These are phyloP conservation scores for Boletus smithii DNA, from an alignment of 1,284 basidiomycete genomes.

Conservation along the genomic window DNA sequence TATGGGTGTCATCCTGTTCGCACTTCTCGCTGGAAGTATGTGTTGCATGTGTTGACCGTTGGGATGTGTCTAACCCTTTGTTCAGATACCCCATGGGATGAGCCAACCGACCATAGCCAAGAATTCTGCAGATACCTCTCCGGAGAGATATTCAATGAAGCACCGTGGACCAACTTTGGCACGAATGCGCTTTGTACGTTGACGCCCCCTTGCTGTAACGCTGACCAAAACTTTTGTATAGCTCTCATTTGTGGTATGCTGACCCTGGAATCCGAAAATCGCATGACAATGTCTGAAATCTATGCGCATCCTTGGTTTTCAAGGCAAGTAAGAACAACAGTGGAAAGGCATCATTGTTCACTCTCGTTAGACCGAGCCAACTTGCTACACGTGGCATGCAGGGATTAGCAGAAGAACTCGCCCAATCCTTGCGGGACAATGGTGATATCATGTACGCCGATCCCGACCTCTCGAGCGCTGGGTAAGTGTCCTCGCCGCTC, in stretches of 20 bases:
- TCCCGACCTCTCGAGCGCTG: conserved; percentile 41
- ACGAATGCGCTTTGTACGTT: conserved; percentile 58
- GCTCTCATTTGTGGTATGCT: conserved; percentile 75
- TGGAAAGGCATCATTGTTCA: neutral
- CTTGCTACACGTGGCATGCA: conserved; percentile 52
- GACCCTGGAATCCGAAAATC: conserved; percentile 64
- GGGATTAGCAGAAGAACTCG: conserved; percentile 65
- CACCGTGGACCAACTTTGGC: conserved; percentile 80
- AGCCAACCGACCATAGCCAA: conserved; percentile 75
- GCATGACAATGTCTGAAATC: conserved; percentile 72
- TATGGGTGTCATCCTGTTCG: conserved; percentile 93
- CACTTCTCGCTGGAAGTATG: conserved; percentile 88
- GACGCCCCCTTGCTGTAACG: neutral
- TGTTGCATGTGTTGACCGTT: conserved; percentile 13
- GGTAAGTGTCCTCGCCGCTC: conserved; percentile 15
- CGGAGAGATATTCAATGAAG: conserved; percentile 73
- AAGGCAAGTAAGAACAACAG: conserved; percentile 45
- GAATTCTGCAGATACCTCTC: conserved; percentile 79
- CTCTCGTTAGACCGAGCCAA: conserved; percentile 61
- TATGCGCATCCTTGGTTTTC: conserved; percentile 77
- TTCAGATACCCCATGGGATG: conserved; percentile 96
- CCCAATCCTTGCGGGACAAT: conserved; percentile 57
- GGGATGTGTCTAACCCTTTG: conserved; percentile 1
- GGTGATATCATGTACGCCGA: conserved; percentile 72
- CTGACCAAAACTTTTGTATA: conserved; percentile 27